Evolutionary conservation across 2,329 filamentous ascomycete genomes (phyloP).

Genomic region (Phoma sp.): DNA sequence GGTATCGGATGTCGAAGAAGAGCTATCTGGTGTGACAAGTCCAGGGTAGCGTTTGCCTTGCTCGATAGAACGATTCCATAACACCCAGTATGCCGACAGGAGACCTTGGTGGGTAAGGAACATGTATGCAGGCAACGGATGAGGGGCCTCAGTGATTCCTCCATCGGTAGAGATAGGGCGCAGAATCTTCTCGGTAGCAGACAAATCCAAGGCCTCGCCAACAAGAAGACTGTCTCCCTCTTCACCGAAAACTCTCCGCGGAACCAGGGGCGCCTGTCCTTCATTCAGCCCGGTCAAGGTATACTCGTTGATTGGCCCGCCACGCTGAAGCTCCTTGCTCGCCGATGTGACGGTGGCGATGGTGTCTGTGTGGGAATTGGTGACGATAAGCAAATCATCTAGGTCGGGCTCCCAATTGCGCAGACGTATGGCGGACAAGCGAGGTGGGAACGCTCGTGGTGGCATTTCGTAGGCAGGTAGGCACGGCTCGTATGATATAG

Average conservation of each 20-base stretch:
- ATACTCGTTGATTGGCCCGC: constrained; percentile 70
- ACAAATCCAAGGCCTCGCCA: constrained; percentile 83
- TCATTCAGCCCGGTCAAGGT: constrained; percentile 78
- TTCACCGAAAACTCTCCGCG: constrained; percentile 34
- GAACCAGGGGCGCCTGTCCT: constrained; percentile 72
- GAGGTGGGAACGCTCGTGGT: constrained; percentile 66
- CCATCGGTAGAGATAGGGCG: constrained; percentile 77
- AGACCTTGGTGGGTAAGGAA: constrained; percentile 88
- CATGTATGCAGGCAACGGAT: constrained; percentile 82
- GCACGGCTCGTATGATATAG: constrained; percentile 63
- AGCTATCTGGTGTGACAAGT: constrained; percentile 52
- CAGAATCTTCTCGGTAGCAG: constrained; percentile 76
- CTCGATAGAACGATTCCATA: constrained; percentile 86
- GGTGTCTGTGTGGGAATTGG: constrained; percentile 80
- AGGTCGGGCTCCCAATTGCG: constrained; percentile 81
- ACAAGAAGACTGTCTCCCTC: constrained; percentile 76
- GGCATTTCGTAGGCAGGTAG: constrained; percentile 53
- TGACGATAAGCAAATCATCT: constrained; percentile 79
- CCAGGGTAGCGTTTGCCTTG: constrained; percentile 75
- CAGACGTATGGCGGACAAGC: constrained; percentile 79
- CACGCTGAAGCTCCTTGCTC: constrained; percentile 67
- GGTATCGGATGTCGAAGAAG: constrained; percentile 1
- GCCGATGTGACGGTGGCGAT: constrained; percentile 80
- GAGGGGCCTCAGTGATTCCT: constrained; percentile 78
- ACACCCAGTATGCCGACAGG: constrained; percentile 85